phyloP scores from a whole-genome alignment of 129 eudicot species.

The Centaurea solstitialis region DNA sequence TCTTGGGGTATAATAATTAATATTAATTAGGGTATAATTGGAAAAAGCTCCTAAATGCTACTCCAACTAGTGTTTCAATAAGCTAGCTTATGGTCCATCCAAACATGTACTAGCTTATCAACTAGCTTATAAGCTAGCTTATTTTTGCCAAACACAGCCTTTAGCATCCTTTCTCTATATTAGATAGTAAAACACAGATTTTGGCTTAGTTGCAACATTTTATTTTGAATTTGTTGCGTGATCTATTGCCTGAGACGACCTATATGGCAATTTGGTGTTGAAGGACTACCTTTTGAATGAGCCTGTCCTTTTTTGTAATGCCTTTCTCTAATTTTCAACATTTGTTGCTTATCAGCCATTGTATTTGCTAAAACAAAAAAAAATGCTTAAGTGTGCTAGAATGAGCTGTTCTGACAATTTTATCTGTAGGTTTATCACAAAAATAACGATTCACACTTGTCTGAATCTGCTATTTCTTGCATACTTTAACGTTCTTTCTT shows the following conservation, averaged over 20 bases:
- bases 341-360: background rate
- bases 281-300: constrained; percentile 6
- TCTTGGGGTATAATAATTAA: too few species aligned
- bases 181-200: background rate
- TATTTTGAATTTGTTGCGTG: background rate
- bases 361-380: background rate
- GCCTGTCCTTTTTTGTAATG: background rate
- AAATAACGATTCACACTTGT: background rate
- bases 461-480: background rate
- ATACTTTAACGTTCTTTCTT: background rate
- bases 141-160: too few species aligned
- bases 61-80: too few species aligned
- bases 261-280: background rate
- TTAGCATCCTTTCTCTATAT: too few species aligned
- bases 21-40: too few species aligned
- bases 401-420: too few species aligned
- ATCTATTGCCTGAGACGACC: background rate
- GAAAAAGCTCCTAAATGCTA: too few species aligned
- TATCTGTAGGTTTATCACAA: too few species aligned
- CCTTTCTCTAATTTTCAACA: background rate
- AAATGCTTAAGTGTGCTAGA: too few species aligned
- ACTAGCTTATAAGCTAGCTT: too few species aligned
- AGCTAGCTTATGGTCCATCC: too few species aligned
- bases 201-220: background rate
- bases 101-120: too few species aligned